These are phyloP conservation scores for Spinellus fusiger DNA, from an alignment of 192 early-diverging fungal genomes.

Conservation along the genomic window DNA sequence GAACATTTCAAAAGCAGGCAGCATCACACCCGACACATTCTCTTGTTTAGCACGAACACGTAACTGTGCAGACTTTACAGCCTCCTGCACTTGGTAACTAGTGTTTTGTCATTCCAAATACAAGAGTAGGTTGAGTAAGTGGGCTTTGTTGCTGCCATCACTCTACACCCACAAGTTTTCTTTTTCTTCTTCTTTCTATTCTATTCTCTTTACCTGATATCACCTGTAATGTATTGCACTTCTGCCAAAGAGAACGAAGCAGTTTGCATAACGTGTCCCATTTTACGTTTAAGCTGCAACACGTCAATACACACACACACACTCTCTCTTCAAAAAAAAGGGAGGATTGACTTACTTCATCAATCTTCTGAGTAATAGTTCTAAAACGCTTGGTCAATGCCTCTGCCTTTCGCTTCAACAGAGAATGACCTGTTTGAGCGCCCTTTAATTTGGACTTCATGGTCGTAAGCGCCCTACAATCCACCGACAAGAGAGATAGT, in stretches of 20 bases:
- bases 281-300: conserved; percentile 88
- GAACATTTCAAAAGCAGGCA: conserved; percentile 89
- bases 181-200: neutral
- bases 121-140: neutral
- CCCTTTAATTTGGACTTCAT: conserved; percentile 97
- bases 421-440: conserved; percentile 94
- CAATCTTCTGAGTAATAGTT: conserved; percentile 92
- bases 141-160: neutral
- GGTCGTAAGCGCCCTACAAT: conserved; percentile 81
- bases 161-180: neutral
- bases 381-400: conserved; percentile 94
- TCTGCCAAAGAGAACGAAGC: conserved; percentile 98
- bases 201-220: conserved; percentile 65
- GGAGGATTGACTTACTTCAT: conserved; percentile 60
- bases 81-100: conserved; percentile 95
- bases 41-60: conserved; percentile 89
- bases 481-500: neutral
- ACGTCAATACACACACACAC: neutral
- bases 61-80: conserved; percentile 85
- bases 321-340: neutral
- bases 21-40: conserved; percentile 95
- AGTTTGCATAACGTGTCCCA: conserved; percentile 98
- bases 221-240: conserved; percentile 94
- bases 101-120: neutral
- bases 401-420: conserved; percentile 97